Conservation (phyloP, 495 filamentous ascomycete genomes). For the Tuber melanosporum region DNA sequence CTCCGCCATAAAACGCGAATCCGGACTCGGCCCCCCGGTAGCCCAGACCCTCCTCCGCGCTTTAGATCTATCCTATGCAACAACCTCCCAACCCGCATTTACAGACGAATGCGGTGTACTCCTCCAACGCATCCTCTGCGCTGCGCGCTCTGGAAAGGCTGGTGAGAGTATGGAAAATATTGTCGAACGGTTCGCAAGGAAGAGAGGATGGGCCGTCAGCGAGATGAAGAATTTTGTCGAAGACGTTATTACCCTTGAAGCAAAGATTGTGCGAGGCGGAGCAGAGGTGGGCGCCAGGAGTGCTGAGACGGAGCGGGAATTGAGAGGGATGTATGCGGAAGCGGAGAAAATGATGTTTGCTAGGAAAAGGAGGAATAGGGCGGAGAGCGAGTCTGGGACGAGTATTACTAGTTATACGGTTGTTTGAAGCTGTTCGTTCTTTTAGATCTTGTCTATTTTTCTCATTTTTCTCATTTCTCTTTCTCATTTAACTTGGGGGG, state of each 20-base stretch:
- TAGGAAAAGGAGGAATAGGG: background rate
- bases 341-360: slow-evolving; percentile 25
- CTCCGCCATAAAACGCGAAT: slow-evolving; percentile 20
- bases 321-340: slow-evolving; percentile 19
- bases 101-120: slow-evolving; percentile 16
- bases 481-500: background rate
- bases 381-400: background rate
- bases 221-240: slow-evolving; percentile 29
- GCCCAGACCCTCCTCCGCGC: slow-evolving; percentile 21
- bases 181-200: slow-evolving; percentile 17
- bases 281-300: slow-evolving; percentile 2
- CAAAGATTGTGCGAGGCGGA: slow-evolving; percentile 15
- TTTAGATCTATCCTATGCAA: slow-evolving; percentile 13
- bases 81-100: slow-evolving; percentile 6
- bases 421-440: background rate
- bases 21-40: slow-evolving; percentile 18
- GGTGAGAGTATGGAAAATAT: slow-evolving; percentile 21
- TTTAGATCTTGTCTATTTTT: background rate
- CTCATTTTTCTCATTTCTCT: background rate
- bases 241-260: slow-evolving; percentile 19
- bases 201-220: slow-evolving; percentile 6
- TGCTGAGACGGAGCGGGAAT: slow-evolving; percentile 9
- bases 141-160: slow-evolving; percentile 8
- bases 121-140: slow-evolving; percentile 15
- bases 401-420: background rate